These are phyloP conservation scores for Acanthamoeba culbertsoni DNA, from an alignment of 208 protist species.

Conservation along the genomic window DNA sequence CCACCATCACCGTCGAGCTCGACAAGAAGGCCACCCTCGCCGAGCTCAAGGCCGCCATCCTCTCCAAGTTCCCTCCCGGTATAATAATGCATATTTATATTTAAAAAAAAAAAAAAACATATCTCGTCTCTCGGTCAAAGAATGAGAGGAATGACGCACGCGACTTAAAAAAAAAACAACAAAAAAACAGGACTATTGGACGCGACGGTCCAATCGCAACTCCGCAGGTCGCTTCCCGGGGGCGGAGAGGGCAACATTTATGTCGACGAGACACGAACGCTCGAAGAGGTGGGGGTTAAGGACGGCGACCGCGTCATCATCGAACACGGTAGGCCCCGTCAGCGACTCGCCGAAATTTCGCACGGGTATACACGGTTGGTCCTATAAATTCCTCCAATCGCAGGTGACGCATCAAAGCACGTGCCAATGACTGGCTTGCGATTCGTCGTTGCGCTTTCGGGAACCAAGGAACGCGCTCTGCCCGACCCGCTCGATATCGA, in stretches of 20 bases:
- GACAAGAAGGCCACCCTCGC: slow-evolving; percentile 1
- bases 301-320: slow-evolving; percentile 26
- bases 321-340: no score
- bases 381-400: neutral
- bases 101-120: no score
- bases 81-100: neutral
- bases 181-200: neutral
- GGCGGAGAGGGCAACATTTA: slow-evolving; percentile 1
- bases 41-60: slow-evolving; percentile 5
- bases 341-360: no score
- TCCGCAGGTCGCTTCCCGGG: neutral
- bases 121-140: no score
- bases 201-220: neutral
- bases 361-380: neutral
- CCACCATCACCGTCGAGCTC: slow-evolving; percentile 12
- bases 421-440: neutral
- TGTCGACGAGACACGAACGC: neutral
- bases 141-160: no score
- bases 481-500: neutral
- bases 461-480: neutral
- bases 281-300: neutral
- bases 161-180: no score
- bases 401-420: neutral
- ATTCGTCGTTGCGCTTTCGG: neutral
- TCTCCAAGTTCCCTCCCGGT: neutral